Base-by-base conservation (phyloP, 768 basidiomycete species). In the Amanita jacksonii region DNA sequence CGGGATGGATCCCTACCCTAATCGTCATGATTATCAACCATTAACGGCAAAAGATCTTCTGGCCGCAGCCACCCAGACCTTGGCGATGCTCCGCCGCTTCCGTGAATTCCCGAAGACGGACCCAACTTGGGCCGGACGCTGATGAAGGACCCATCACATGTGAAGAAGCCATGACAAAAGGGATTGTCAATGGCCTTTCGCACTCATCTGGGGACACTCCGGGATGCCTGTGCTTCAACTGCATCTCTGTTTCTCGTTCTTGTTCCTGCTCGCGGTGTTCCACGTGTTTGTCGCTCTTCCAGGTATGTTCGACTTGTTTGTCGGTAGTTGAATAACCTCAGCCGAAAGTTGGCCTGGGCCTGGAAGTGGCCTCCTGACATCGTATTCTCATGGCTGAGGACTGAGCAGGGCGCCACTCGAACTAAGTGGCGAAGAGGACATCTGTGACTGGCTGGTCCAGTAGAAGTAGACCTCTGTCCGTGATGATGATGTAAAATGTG, bases 301-400 rank as follows among this genome's bases (percentile, higher is more conserved):
- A 47, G 54, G 56, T 53, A 49, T 58, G 24, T 40, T 52, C 32
- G 60, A 43, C 45, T 65, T 68, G 5, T 62, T 57, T 5, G 69
- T 64, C 30, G 69, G 64, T 8, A 76, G 57, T 43, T 68, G 76
- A 34, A 78, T 73, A 35, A 75, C 61, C 47, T 78, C 77, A n/a
- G 73, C 68, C 8, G 69, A 66, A 50, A 73, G 72, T 25, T 59
- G 57, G 37, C 60, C 54, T 24, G 59, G 67, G 1, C 58, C 59
- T 27, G 58, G 57, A 19, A 63, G 65, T 4, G 67, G 57, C 25
- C 62, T 64, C 31, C 46, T 53, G 30, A 55, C 52, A 13, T 62
- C 65, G 22, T 59, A 67, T 19, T 66, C 68, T 46, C 60, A 57
- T 49, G 43, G 53, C 46, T 49, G 49, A 41, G 35, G 54, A 42